Conservation (phyloP, 202 grass and related monocot genomes). For the Alloteropsis angusta region DNA sequence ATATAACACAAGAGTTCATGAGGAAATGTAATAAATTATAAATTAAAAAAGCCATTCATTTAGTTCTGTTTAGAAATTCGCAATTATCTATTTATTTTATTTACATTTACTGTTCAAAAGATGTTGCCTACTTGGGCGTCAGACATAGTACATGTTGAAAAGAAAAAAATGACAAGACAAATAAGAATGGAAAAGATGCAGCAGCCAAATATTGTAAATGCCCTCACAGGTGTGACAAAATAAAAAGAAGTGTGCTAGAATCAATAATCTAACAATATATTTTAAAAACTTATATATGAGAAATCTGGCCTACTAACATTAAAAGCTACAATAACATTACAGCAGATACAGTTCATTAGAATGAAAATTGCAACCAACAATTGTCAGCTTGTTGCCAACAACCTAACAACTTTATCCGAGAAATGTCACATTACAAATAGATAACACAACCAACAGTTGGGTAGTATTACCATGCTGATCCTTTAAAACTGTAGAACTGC, state of each 20-base stretch:
- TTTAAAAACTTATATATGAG: background rate
- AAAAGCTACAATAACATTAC: background rate
- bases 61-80: background rate
- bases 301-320: background rate
- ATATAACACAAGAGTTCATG: background rate
- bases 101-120: background rate
- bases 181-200: background rate
- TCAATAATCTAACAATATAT: background rate
- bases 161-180: background rate
- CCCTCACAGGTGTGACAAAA: background rate
- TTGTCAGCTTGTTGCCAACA: background rate
- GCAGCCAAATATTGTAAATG: background rate
- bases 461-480: slow-evolving; percentile 53
- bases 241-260: background rate
- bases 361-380: slow-evolving; percentile 1
- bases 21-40: background rate
- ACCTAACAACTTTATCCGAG: background rate
- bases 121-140: background rate
- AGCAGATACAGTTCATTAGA: background rate
- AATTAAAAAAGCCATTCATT: background rate
- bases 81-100: background rate
- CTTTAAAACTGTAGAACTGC: slow-evolving; percentile 59
- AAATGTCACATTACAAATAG: background rate
- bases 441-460: background rate
- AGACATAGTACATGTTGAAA: background rate